Evolutionary conservation across 2,329 filamentous ascomycete species (phyloP).

Genomic region (Didymella sp.): DNA sequence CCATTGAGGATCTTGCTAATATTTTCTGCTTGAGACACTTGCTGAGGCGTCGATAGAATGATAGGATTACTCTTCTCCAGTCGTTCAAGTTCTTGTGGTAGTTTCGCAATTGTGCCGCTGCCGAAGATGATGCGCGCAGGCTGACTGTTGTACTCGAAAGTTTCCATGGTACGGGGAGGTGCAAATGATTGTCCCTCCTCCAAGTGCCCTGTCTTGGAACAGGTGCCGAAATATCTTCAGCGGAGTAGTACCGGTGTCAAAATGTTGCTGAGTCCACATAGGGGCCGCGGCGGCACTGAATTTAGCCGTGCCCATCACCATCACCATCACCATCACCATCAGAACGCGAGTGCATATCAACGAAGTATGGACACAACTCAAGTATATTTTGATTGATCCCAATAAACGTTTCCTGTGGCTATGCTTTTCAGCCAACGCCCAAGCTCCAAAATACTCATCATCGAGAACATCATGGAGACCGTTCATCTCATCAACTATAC

Average conservation of each 20-base stretch:
- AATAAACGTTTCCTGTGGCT: no score
- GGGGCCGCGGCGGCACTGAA: background rate
- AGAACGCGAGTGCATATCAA: background rate
- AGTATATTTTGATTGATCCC: background rate
- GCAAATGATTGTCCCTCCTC: background rate
- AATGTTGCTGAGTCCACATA: background rate
- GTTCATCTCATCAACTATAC: no score
- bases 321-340: background rate
- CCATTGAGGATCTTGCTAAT: background rate
- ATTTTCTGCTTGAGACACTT: background rate
- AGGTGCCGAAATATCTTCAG: background rate
- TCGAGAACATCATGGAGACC: no score
- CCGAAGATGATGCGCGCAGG: background rate
- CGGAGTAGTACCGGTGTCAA: background rate
- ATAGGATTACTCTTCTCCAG: background rate
- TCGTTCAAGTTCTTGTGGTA: background rate
- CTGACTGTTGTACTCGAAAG: background rate
- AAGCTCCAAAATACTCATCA: no score
- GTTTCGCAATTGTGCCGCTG: background rate
- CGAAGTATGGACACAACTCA: background rate
- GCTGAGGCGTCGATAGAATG: background rate
- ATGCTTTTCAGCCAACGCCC: no score
- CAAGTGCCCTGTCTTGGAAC: background rate
- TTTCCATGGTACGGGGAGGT: background rate
- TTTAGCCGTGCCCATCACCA: background rate